Evolutionary conservation across 2,329 filamentous ascomycete genomes (phyloP).

Genomic region (Beauveria rudraprayagi): DNA sequence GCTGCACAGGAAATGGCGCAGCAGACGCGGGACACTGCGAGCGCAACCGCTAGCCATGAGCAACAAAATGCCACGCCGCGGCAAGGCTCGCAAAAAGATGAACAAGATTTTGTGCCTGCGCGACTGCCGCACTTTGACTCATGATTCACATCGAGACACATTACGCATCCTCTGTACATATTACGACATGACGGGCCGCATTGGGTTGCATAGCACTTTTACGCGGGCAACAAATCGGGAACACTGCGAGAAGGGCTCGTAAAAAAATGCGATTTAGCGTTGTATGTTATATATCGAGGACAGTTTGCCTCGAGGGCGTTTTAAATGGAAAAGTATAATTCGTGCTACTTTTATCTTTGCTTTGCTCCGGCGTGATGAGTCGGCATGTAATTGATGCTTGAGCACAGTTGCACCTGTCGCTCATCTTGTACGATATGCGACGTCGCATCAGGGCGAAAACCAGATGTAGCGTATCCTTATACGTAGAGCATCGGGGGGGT

Average conservation of each 20-base stretch:
- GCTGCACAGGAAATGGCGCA: background rate
- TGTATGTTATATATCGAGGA: background rate
- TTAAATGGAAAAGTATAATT: background rate
- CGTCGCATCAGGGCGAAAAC: too few relatives aligned
- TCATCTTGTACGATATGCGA: too few relatives aligned
- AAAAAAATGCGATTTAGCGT: background rate
- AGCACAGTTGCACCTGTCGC: too few relatives aligned
- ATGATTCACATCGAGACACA: conserved; percentile 8
- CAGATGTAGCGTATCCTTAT: background rate
- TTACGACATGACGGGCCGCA: conserved; percentile 1
- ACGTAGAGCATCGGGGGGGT: background rate
- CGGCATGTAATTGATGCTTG: too few relatives aligned
- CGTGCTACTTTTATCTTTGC: background rate
- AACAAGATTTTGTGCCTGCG: conserved; percentile 46
- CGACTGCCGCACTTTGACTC: conserved; percentile 48
- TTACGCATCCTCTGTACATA: background rate
- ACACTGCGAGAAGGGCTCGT: background rate
- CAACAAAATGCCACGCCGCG: conserved; percentile 12
- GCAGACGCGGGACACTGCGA: background rate
- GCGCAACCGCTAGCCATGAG: background rate
- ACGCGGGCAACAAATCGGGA: background rate
- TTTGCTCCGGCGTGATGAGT: background rate
- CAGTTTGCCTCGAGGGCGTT: background rate
- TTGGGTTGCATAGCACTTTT: background rate
- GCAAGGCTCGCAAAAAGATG: conserved; percentile 9